Percentiles rank a stretch among this genome's conserved stretches.
Evolutionary conservation across 306 rosid genomes (phyloP).

Genomic region (Mucuna pruriens): DNA sequence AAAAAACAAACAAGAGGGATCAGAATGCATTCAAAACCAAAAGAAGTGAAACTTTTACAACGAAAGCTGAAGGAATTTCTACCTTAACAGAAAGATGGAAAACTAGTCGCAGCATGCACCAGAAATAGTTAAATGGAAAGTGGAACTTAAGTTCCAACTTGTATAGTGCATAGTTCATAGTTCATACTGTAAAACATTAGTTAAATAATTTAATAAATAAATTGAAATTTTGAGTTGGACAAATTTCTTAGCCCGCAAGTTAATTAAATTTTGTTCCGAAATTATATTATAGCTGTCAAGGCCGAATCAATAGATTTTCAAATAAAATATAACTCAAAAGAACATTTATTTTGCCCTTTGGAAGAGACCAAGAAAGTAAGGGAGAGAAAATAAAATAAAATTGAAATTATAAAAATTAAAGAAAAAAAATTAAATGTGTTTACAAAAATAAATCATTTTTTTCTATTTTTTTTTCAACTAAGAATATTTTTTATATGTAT

Average conservation of each 20-base stretch:
- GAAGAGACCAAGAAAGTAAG: too few relatives aligned
- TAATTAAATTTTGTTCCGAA: neutral
- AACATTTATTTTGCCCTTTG: too few relatives aligned
- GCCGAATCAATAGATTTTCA: neutral
- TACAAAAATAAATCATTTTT: too few relatives aligned
- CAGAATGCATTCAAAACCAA: neutral
- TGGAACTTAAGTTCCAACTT: neutral
- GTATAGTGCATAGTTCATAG: neutral
- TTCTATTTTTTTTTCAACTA: too few relatives aligned
- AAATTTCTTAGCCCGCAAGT: neutral
- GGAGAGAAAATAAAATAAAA: too few relatives aligned
- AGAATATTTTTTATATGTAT: too few relatives aligned
- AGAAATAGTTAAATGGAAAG: neutral
- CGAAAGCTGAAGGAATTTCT: neutral
- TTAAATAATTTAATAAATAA: neutral
- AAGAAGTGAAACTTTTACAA: slow-evolving; percentile 13
- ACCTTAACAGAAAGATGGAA: neutral
- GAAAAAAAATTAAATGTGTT: too few relatives aligned
- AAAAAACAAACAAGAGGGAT: neutral
- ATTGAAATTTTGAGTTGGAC: neutral
- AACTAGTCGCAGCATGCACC: slow-evolving; percentile 9
- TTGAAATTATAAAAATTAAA: too few relatives aligned
- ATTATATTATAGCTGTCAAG: neutral
- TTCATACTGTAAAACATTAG: neutral
- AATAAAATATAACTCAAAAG: too few relatives aligned